Percentiles rank a stretch among this genome's conserved stretches.
phyloP scores from a whole-genome alignment of 2,329 filamentous ascomycete species.

The Alternaria arbusti region DNA sequence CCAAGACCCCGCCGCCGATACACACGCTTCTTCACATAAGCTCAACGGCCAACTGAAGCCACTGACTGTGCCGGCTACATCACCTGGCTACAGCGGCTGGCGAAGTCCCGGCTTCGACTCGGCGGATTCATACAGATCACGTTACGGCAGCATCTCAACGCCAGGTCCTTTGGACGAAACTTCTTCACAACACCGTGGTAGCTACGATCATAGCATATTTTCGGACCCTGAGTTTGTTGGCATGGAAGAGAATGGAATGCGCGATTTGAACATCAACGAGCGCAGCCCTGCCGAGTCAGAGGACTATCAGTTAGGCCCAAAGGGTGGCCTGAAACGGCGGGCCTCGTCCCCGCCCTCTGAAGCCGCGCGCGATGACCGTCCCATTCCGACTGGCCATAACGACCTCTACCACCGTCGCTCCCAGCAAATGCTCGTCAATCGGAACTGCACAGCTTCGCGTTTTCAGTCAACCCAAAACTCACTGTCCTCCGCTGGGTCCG shows the following conservation, averaged over 20 bases:
- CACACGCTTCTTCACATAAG: conserved; percentile 49
- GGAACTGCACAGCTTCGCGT: conserved; percentile 60
- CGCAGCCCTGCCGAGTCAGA: conserved; percentile 55
- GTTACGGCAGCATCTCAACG: conserved; percentile 58
- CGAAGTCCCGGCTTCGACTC: conserved; percentile 52
- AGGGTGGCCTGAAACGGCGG: conserved; percentile 67
- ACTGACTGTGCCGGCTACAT: conserved; percentile 53
- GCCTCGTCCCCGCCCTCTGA: conserved; percentile 69
- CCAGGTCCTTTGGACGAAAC: conserved; percentile 57
- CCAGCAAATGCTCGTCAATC: conserved; percentile 61
- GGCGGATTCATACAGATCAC: conserved; percentile 45
- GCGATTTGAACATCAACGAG: conserved; percentile 62
- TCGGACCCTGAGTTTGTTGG: conserved; percentile 55
- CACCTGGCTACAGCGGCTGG: conserved; percentile 51
- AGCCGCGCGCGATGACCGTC: conserved; percentile 55
- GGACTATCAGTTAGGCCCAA: conserved; percentile 52
- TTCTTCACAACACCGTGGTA: conserved; percentile 63
- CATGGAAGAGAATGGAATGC: conserved; percentile 61
- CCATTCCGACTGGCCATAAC: conserved; percentile 49
- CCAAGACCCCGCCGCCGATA: conserved; percentile 44
- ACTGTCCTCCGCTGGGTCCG: conserved; percentile 67
- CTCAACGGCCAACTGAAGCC: conserved; percentile 54
- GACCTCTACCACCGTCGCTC: conserved; percentile 63
- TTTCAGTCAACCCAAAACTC: conserved; percentile 66
- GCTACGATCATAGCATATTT: conserved; percentile 66